phyloP scores from a whole-genome alignment of 2,329 filamentous ascomycete genomes.

The Fusarium algeriense region DNA sequence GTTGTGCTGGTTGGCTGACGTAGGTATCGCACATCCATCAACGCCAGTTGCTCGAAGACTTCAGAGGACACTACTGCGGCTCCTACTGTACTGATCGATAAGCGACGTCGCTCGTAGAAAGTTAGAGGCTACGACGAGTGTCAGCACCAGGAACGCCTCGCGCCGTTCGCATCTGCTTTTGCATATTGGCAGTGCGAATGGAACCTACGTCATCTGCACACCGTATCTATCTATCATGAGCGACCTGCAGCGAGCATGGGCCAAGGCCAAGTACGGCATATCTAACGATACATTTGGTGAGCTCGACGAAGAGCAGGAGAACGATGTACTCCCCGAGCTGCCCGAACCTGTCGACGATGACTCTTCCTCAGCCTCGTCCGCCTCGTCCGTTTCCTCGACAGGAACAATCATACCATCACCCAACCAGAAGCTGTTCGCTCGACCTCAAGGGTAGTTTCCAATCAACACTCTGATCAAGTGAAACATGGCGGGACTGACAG shows the following conservation, averaged over 20 bases:
- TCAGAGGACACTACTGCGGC: conserved; percentile 6
- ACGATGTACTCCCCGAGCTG: conserved; percentile 60
- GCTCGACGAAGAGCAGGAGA: conserved; percentile 64
- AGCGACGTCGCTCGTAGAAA: conserved; percentile 4
- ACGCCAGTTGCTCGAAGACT: conserved; percentile 31
- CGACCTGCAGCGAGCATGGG: conserved; percentile 82
- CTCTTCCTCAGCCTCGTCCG: conserved; percentile 79
- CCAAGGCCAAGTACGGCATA: conserved; percentile 78
- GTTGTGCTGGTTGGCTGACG: conserved; percentile 32
- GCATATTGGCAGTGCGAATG: conserved; percentile 29
- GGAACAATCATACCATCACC: conserved; percentile 89
- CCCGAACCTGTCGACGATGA: conserved; percentile 67
- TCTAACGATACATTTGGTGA: conserved; percentile 64
- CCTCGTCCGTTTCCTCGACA: conserved; percentile 89
- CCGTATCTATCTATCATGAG: conserved; percentile 70
- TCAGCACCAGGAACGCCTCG: conserved; percentile 12
- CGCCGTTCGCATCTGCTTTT: background rate
- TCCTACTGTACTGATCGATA: conserved; percentile 11
- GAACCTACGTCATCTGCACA: conserved; percentile 32
- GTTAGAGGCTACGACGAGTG: conserved; percentile 12
- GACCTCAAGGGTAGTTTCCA: conserved; percentile 70
- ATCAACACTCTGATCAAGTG: conserved; percentile 10
- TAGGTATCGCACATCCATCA: conserved; percentile 30
- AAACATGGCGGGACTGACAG: conserved; percentile 43
- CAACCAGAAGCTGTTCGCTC: conserved; percentile 78